These are phyloP conservation scores for Aspergillus diversus DNA, from an alignment of 495 filamentous ascomycete genomes.

Conservation along the genomic window DNA sequence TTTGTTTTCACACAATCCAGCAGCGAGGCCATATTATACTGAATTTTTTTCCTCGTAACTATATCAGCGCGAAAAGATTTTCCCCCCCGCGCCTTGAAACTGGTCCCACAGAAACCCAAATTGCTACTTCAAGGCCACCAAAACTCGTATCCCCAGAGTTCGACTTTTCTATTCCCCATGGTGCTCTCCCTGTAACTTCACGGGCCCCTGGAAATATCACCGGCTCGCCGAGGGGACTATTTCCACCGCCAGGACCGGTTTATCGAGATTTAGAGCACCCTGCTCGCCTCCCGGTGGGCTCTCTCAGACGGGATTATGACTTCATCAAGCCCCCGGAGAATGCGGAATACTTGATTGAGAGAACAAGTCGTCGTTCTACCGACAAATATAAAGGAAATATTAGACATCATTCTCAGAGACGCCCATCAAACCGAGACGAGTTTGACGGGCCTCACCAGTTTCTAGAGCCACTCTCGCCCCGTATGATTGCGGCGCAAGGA, in stretches of 20 bases:
- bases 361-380: conserved; percentile 40
- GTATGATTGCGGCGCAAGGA: conserved; percentile 71
- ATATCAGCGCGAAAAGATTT: conserved; percentile 40
- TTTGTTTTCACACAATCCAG: conserved; percentile 11
- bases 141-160: conserved; percentile 34
- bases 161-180: conserved; percentile 39
- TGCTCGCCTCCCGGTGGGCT: conserved; percentile 37
- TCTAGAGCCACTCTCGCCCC: conserved; percentile 65
- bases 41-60: conserved; percentile 11
- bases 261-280: conserved; percentile 45
- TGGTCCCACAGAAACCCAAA: conserved; percentile 35
- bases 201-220: conserved; percentile 40
- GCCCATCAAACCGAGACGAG: conserved; percentile 81
- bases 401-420: conserved; percentile 66
- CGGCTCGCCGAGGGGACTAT: conserved; percentile 40
- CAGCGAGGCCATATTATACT: conserved; percentile 20
- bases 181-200: conserved; percentile 33
- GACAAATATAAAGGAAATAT: conserved; percentile 52
- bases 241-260: conserved; percentile 33
- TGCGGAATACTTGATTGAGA: conserved; percentile 47
- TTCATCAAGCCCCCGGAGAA: conserved; percentile 38
- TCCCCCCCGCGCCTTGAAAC: conserved; percentile 37
- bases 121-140: conserved; percentile 24
- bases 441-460: conserved; percentile 87
- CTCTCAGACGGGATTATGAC: conserved; percentile 38